Percentiles rank a stretch among this genome's conserved stretches.
Conservation (phyloP, 441 rosid species). For the Omphalea diandra region DNA sequence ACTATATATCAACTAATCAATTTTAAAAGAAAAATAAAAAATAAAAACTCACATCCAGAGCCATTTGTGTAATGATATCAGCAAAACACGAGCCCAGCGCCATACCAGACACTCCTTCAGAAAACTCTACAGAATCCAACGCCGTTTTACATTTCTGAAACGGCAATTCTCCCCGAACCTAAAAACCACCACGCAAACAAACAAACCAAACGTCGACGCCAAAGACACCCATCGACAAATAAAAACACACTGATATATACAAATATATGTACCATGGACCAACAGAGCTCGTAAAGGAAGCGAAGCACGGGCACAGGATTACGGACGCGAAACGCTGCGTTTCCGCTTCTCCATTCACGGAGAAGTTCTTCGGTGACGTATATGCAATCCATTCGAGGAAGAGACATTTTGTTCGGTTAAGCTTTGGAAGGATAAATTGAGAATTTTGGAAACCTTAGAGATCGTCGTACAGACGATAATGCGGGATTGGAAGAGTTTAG, state of each 20-base stretch:
- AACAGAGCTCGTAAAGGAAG: conserved; percentile 93
- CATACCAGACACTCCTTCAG: conserved; percentile 46
- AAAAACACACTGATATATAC: conserved; percentile 2
- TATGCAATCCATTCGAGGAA: conserved; percentile 52
- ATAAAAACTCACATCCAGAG: conserved; percentile 72
- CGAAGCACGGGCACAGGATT: conserved; percentile 78
- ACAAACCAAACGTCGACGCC: conserved; percentile 17
- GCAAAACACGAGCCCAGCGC: conserved; percentile 75
- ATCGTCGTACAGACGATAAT: background rate
- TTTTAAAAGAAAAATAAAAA: background rate
- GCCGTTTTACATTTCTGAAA: conserved; percentile 78
- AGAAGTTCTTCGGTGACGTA: conserved; percentile 70
- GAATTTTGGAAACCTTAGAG: conserved; percentile 1
- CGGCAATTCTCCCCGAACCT: conserved; percentile 96
- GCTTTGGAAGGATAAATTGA: background rate
- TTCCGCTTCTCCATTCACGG: conserved; percentile 81
- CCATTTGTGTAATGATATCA: conserved; percentile 88
- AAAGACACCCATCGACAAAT: background rate
- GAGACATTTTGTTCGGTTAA: conserved; percentile 14
- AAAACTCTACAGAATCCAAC: conserved; percentile 66
- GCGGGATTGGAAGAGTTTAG: conserved; percentile 4
- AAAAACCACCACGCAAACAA: conserved; percentile 25
- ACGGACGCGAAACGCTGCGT: conserved; percentile 50
- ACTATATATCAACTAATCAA: too few relatives aligned
- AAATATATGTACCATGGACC: conserved; percentile 52